Conservation (phyloP, 2,329 filamentous ascomycete species). For the Magnaporthiopsis incrustans region DNA sequence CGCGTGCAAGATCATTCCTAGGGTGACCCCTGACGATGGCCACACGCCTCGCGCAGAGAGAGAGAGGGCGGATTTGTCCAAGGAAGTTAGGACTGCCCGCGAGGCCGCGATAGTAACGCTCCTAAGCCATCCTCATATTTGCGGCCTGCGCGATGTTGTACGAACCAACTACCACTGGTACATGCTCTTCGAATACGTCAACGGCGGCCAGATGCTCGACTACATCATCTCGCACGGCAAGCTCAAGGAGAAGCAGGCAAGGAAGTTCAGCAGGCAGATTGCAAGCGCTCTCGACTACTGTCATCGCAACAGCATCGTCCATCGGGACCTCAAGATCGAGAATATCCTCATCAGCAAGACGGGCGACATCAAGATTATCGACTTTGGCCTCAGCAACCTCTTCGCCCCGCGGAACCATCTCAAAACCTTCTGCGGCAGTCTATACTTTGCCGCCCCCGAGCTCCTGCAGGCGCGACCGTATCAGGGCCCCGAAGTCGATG, state of each 20-base stretch:
- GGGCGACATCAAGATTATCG: constrained; percentile 98
- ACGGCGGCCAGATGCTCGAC: constrained; percentile 98
- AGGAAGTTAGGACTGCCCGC: constrained; percentile 88
- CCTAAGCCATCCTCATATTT: constrained; percentile 91
- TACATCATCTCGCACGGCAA: constrained; percentile 98
- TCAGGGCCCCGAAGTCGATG: constrained; percentile 90
- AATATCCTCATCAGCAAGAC: constrained; percentile 99
- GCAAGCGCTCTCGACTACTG: constrained; percentile 95
- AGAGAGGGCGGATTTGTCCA: constrained; percentile 89
- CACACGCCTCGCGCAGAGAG: constrained; percentile 63
- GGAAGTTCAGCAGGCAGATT: constrained; percentile 96
- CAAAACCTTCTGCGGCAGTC: constrained; percentile 94
- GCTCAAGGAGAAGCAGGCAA: constrained; percentile 94
- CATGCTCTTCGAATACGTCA: constrained; percentile 99
- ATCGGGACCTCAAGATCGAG: constrained; percentile 95
- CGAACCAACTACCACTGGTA: constrained; percentile 99
- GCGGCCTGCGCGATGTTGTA: constrained; percentile 89
- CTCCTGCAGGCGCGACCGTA: constrained; percentile 89
- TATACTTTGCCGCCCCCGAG: constrained; percentile 96
- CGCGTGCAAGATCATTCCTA: constrained; percentile 93
- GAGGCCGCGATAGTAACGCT: constrained; percentile 95
- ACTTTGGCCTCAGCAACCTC: constrained; percentile 94
- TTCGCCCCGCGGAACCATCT: constrained; percentile 79
- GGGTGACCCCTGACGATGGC: constrained; percentile 81
- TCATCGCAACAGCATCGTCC: constrained; percentile 95